Percentiles rank a stretch among this genome's conserved stretches.
phyloP scores from a whole-genome alignment of 140 eudicot genomes.

The Ambrosia hybrid region DNA sequence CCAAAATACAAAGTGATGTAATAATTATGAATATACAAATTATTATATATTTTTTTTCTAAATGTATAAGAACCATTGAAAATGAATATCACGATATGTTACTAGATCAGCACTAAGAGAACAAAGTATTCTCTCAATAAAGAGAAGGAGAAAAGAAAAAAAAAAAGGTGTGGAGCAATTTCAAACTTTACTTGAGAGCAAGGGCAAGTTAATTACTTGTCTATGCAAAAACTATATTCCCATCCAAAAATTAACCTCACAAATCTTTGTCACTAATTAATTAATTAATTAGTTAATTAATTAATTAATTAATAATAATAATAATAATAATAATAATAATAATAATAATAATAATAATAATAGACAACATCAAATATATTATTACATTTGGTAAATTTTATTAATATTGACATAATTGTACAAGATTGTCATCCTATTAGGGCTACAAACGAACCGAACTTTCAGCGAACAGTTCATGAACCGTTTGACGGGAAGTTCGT shows the following conservation, averaged over 20 bases:
- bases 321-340: not conserved
- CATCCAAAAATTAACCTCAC: not conserved
- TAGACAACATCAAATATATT: too few species aligned
- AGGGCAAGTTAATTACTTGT: slow-evolving; percentile 13
- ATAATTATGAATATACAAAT: not conserved
- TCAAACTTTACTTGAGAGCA: slow-evolving; percentile 37
- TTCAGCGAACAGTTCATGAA: too few species aligned
- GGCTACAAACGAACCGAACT: too few species aligned
- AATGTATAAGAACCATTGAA: not conserved
- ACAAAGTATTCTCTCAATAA: not conserved
- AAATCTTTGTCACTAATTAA: too few species aligned
- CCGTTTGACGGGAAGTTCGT: too few species aligned
- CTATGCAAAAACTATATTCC: not conserved
- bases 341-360: not conserved
- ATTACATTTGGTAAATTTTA: too few species aligned
- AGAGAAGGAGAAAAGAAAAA: slow-evolving; percentile 3
- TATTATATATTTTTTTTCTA: not conserved
- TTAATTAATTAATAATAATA: not conserved
- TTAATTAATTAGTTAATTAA: too few species aligned
- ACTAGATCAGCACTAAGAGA: not conserved
- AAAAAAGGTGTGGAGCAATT: slow-evolving; percentile 11
- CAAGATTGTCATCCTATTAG: too few species aligned
- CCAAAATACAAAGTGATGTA: not conserved
- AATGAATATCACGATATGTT: not conserved
- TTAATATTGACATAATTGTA: too few species aligned